Percentiles rank a stretch among this genome's conserved stretches.
These are phyloP conservation scores for Aspergillus incahuasiensis DNA, from an alignment of 495 filamentous ascomycete genomes.

Conservation along the genomic window DNA sequence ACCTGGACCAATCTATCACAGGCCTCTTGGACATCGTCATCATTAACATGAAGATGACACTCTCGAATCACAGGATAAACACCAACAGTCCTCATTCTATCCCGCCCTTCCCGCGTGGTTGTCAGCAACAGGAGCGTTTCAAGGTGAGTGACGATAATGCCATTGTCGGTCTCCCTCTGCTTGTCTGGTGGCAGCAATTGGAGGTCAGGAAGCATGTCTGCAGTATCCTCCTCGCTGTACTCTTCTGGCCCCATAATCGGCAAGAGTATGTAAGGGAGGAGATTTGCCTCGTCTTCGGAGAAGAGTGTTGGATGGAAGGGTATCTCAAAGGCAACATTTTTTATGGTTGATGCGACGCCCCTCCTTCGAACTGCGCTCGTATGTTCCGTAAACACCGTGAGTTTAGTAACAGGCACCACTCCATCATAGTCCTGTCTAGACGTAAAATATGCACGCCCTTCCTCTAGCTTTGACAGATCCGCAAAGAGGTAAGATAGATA, in stretches of 20 bases:
- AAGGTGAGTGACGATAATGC: slow-evolving; percentile 77
- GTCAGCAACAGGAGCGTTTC: slow-evolving; percentile 83
- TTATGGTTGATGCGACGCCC: slow-evolving; percentile 88
- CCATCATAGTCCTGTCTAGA: slow-evolving; percentile 67
- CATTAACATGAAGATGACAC: slow-evolving; percentile 69
- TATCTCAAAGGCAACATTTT: slow-evolving; percentile 75
- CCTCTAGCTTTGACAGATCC: slow-evolving; percentile 74
- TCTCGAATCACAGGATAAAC: slow-evolving; percentile 89
- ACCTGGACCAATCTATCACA: slow-evolving; percentile 91
- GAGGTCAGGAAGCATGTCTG: slow-evolving; percentile 76
- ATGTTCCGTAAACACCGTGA: slow-evolving; percentile 90
- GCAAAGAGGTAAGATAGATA: slow-evolving; percentile 92
- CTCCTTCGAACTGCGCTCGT: slow-evolving; percentile 70
- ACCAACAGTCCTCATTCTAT: slow-evolving; percentile 65
- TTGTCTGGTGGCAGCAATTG: slow-evolving; percentile 88
- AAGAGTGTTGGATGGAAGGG: slow-evolving; percentile 66
- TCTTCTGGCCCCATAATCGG: slow-evolving; percentile 57
- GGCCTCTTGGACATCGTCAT: slow-evolving; percentile 77
- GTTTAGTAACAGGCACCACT: slow-evolving; percentile 79
- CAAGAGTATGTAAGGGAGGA: slow-evolving; percentile 82
- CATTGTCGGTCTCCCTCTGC: slow-evolving; percentile 65
- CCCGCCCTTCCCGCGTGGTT: slow-evolving; percentile 69
- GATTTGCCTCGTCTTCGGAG: slow-evolving; percentile 67
- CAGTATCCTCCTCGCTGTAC: slow-evolving; percentile 62
- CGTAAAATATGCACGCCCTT: slow-evolving; percentile 73